phyloP scores from a whole-genome alignment of 352 stramenopile species.

The Pythium sukuiense region DNA sequence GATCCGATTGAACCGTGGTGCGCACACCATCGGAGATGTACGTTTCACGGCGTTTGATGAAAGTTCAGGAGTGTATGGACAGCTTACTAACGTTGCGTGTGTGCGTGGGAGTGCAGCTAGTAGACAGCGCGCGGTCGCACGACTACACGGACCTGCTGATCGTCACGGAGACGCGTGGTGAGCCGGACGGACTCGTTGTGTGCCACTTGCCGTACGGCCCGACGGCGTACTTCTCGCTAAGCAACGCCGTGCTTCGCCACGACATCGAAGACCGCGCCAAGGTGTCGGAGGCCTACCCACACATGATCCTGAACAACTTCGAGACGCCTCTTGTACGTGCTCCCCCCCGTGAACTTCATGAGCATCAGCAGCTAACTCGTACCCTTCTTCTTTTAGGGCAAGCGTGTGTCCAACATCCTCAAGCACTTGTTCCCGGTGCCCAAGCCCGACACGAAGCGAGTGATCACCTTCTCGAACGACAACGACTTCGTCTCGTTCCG shows the following conservation, averaged over 20 bases:
- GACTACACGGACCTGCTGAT: conserved; percentile 99
- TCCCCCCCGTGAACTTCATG: neutral
- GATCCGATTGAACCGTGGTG: conserved; percentile 96
- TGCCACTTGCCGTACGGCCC: conserved; percentile 98
- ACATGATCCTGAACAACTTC: conserved; percentile 98
- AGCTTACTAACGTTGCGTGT: neutral
- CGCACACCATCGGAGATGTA: conserved; percentile 91
- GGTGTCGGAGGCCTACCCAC: conserved; percentile 92
- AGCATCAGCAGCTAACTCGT: neutral
- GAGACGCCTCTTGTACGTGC: conserved; percentile 81
- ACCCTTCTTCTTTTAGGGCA: conserved; percentile 43
- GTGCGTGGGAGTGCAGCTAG: conserved; percentile 70
- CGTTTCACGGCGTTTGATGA: conserved; percentile 12
- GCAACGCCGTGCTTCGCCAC: conserved; percentile 96
- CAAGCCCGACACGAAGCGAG: conserved; percentile 94
- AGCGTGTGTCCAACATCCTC: conserved; percentile 96
- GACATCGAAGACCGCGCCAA: conserved; percentile 97
- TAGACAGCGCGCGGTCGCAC: conserved; percentile 94
- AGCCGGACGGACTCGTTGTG: conserved; percentile 97
- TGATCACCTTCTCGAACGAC: conserved; percentile 98
- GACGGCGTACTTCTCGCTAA: conserved; percentile 98
- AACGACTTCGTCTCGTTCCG: conserved; percentile 99
- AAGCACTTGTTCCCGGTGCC: conserved; percentile 99
- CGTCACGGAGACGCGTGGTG: conserved; percentile 98
- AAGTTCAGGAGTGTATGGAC: neutral